Conservation (phyloP, 2,329 filamentous ascomycete species). For the Pseudogymnoascus sp. region DNA sequence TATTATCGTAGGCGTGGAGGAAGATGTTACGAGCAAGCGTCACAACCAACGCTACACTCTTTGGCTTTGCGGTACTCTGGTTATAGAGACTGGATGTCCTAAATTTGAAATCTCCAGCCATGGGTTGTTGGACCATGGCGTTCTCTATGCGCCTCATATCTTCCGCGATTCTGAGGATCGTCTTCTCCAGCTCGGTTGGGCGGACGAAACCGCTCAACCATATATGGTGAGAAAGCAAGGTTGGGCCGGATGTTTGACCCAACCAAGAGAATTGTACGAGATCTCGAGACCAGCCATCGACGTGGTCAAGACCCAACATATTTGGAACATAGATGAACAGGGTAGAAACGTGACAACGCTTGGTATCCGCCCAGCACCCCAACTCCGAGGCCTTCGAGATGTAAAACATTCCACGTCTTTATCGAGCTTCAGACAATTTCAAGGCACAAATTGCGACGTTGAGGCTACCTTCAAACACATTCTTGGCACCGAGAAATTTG, state of each 20-base stretch:
- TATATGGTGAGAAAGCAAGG: constrained; percentile 13
- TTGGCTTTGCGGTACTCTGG: neutral
- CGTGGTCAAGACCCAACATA: neutral
- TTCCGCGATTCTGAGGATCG: constrained; percentile 17
- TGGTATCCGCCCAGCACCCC: constrained; percentile 17
- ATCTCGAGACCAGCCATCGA: constrained; percentile 14
- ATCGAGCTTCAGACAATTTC: constrained; percentile 8
- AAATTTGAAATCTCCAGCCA: constrained; percentile 18
- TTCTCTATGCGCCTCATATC: constrained; percentile 19
- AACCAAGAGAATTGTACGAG: constrained; percentile 19
- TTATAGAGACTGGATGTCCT: constrained; percentile 15
- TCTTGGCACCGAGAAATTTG: constrained; percentile 14
- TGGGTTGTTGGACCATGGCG: constrained; percentile 18
- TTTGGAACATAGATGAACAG: constrained; percentile 9
- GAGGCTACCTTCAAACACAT: constrained; percentile 14
- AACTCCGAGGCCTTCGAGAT: constrained; percentile 12
- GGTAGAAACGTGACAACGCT: constrained; percentile 13
- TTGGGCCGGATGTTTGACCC: constrained; percentile 19
- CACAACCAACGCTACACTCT: neutral
- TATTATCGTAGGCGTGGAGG: constrained; percentile 10
- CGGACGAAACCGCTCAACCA: constrained; percentile 15
- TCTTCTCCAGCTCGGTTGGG: constrained; percentile 19
- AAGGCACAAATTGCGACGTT: constrained; percentile 15
- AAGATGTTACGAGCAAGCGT: constrained; percentile 3
- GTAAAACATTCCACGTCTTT: neutral